Conservation (phyloP, 306 rosid genomes). For the Comarum palustre region DNA sequence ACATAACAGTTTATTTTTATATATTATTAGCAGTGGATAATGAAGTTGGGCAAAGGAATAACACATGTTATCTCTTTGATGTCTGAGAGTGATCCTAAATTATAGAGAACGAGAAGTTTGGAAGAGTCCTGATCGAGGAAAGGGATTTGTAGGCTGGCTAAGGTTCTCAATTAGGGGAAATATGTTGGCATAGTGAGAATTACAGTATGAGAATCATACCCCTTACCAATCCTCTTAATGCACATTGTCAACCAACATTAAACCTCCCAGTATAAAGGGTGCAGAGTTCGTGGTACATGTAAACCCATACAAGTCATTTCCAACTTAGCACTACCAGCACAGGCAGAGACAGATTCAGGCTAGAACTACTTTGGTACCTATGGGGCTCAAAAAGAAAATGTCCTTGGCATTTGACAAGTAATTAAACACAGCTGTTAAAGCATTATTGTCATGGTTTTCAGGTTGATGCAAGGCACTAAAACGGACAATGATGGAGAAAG, state of each 20-base stretch:
- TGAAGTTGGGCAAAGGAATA: background rate
- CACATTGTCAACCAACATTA: slow-evolving; percentile 2
- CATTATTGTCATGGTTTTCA: background rate
- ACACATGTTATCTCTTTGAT: background rate
- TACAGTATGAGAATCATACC: slow-evolving; percentile 4
- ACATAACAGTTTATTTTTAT: background rate
- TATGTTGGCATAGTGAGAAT: background rate
- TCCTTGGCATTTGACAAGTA: background rate
- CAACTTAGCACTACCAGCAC: background rate
- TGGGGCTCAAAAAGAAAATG: background rate
- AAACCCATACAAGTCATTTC: background rate
- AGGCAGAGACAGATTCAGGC: background rate
- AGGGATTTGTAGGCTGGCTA: background rate
- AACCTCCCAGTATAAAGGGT: background rate
- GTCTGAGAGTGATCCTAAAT: background rate
- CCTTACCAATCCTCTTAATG: background rate
- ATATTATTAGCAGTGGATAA: background rate
- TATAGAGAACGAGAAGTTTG: background rate
- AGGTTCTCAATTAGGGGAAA: slow-evolving; percentile 1
- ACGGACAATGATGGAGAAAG: background rate
- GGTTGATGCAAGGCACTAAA: background rate
- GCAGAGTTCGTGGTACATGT: background rate
- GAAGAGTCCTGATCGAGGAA: background rate
- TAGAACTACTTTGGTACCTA: slow-evolving; percentile 2
- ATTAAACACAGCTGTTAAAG: background rate